These are phyloP conservation scores for Trichoderma atrobrunneum DNA, from an alignment of 2,329 filamentous ascomycete species.

Conservation along the genomic window DNA sequence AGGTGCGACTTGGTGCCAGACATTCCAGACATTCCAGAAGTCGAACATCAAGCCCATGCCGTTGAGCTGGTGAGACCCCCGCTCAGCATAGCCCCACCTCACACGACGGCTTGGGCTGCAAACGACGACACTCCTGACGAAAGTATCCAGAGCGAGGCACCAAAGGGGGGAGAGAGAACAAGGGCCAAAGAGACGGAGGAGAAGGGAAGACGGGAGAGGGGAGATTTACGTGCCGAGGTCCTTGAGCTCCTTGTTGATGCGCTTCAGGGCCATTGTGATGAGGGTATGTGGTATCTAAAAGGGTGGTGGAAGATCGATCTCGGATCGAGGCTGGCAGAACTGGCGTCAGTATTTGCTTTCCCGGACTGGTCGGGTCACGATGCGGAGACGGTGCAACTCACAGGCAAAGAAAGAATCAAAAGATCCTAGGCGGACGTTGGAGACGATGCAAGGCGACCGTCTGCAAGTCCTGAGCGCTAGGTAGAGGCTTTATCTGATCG, in stretches of 20 bases:
- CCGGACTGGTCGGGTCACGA: slow-evolving; percentile 21
- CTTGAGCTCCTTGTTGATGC: slow-evolving; percentile 91
- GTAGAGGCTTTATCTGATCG: slow-evolving; percentile 11
- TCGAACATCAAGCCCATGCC: neutral
- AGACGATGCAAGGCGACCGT: slow-evolving; percentile 24
- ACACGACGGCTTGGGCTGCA: slow-evolving; percentile 17
- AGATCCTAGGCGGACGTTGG: slow-evolving; percentile 1
- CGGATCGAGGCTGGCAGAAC: slow-evolving; percentile 19
- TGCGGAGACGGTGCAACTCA: slow-evolving; percentile 31
- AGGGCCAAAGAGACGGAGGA: neutral
- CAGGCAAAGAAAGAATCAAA: slow-evolving; percentile 22
- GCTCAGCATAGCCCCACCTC: slow-evolving; percentile 15
- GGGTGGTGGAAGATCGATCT: slow-evolving; percentile 26
- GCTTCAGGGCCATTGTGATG: slow-evolving; percentile 77
- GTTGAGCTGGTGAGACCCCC: slow-evolving; percentile 22
- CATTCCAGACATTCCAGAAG: neutral
- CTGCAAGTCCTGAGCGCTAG: slow-evolving; percentile 19
- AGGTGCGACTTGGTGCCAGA: neutral
- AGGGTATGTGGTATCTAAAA: slow-evolving; percentile 27
- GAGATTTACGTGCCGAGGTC: slow-evolving; percentile 75
- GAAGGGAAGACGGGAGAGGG: slow-evolving; percentile 19
- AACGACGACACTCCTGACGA: slow-evolving; percentile 14
- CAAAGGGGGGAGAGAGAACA: slow-evolving; percentile 21
- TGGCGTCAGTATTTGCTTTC: slow-evolving; percentile 12
- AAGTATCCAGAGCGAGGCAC: slow-evolving; percentile 23